Evolutionary conservation across 257 asterid species (phyloP), one percentile per base, ranked within the genome.

Genomic region (Ballota nigra): DNA sequence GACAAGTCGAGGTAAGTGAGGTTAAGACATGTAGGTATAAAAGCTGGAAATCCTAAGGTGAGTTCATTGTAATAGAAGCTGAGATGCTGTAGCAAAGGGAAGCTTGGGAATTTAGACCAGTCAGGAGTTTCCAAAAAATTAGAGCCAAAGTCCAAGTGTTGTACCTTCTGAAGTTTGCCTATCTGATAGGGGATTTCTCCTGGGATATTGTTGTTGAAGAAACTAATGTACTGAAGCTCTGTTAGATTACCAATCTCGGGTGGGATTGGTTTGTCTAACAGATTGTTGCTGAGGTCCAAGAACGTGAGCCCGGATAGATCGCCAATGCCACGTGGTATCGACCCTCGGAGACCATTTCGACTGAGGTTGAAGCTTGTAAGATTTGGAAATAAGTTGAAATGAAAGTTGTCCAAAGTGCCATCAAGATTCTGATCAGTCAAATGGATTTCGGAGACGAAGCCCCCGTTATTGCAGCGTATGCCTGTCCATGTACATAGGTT

Each of bases 231-330:
- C 23, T 59, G 78, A 55, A 91, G 69, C 73, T 75, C 82, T 23
- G 47, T 86, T 80, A 93, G 73, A 11, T 68, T 79, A 1, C 89
- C 96, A 34, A 91, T 87, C 80, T 89, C 87, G 6, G 80, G 38
- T 11, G 96, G 97, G 75, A 91, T 77, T 40, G 73, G 0, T 15
- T 63, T 84, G 0, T 8, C 79, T 0, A 91, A 72, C 3, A 71
- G 3, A 22, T 93, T 91, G 81, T 61, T 79, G 77, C 96, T 75
- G 34, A 93, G 68, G 84, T 93, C 98, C 86, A 91, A 68, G 81
- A 70, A 76, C 15, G 67, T 62, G 61, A 91, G 84, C 78, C 62
- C 73, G 58, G 84, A 68, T 60, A 83, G 78, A 47, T 51, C 78
- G 28, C 92, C 97, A 60, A 93, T 83, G 47, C 78, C 22, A 31